phyloP scores from a whole-genome alignment of 805 yeast genomes.

The Cyberlindnera xylosilytica region DNA sequence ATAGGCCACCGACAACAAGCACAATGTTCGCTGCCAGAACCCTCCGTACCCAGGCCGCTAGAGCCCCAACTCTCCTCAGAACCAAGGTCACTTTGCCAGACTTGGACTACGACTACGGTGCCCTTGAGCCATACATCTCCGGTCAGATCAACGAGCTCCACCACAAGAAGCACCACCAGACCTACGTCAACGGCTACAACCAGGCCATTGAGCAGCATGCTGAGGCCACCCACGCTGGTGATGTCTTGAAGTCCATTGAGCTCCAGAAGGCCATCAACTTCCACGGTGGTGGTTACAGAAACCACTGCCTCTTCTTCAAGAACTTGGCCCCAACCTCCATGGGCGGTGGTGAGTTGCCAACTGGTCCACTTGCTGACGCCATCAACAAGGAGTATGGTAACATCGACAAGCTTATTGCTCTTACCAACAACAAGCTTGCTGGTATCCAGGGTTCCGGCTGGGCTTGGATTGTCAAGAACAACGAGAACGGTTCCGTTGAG shows the following conservation, averaged over 20 bases:
- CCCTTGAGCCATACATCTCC: slow-evolving; percentile 81
- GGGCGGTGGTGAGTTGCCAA: slow-evolving; percentile 71
- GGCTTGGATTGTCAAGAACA: slow-evolving; percentile 87
- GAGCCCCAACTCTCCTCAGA: slow-evolving; percentile 34
- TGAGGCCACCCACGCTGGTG: slow-evolving; percentile 59
- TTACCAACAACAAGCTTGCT: slow-evolving; percentile 70
- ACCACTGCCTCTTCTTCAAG: slow-evolving; percentile 87
- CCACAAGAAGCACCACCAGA: slow-evolving; percentile 89
- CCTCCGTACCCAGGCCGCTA: slow-evolving; percentile 22
- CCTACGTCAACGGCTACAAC: slow-evolving; percentile 85
- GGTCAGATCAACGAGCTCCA: slow-evolving; percentile 85
- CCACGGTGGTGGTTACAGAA: slow-evolving; percentile 90
- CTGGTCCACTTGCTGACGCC: slow-evolving; percentile 56
- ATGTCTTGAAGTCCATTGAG: slow-evolving; percentile 55
- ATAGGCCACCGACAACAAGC: not conserved
- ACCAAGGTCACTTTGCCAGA: slow-evolving; percentile 76
- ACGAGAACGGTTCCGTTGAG: slow-evolving; percentile 69
- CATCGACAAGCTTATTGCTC: slow-evolving; percentile 59
- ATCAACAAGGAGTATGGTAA: slow-evolving; percentile 67
- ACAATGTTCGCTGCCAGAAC: slow-evolving; percentile 27
- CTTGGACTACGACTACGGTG: slow-evolving; percentile 79
- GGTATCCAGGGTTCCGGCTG: slow-evolving; percentile 95
- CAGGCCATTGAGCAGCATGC: slow-evolving; percentile 69
- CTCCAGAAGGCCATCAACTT: slow-evolving; percentile 77
- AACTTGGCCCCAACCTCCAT: slow-evolving; percentile 71